Conservation (phyloP, 768 basidiomycete species). For the Cytidiella melzeri region DNA sequence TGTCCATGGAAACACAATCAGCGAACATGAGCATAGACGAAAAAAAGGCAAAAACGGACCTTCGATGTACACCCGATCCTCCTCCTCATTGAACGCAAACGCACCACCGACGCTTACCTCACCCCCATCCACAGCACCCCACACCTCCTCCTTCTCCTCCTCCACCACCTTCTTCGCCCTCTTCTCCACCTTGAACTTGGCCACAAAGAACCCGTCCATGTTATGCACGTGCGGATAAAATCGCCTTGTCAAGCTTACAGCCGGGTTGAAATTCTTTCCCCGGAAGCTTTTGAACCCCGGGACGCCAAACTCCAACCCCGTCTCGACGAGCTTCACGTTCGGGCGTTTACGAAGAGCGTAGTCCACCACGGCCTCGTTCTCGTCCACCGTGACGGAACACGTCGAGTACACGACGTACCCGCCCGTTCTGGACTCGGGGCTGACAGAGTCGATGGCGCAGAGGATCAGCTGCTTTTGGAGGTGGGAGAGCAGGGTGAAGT, state of each 20-base stretch:
- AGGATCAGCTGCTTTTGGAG: conserved; percentile 97
- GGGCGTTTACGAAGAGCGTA: conserved; percentile 95
- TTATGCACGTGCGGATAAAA: conserved; percentile 98
- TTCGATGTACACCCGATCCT: conserved; percentile 60
- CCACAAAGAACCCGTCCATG: conserved; percentile 99
- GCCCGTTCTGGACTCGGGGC: conserved; percentile 83
- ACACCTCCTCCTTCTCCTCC: conserved; percentile 27
- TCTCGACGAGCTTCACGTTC: conserved; percentile 86
- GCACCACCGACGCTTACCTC: conserved; percentile 19
- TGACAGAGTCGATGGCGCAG: conserved; percentile 95
- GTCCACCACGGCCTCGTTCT: conserved; percentile 97
- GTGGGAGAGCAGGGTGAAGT: conserved; percentile 94
- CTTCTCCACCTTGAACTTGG: conserved; percentile 94
- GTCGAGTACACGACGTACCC: conserved; percentile 97
- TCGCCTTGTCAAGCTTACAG: conserved; percentile 73
- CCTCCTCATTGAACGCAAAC: conserved; percentile 28
- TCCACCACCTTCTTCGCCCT: conserved; percentile 43
- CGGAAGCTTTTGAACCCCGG: conserved; percentile 88
- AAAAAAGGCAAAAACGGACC: conserved; percentile 42
- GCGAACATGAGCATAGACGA: background rate
- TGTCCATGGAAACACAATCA: conserved; percentile 35
- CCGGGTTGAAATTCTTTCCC: conserved; percentile 83
- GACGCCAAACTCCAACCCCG: conserved; percentile 88
- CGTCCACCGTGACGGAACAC: conserved; percentile 96
- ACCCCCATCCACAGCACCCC: conserved; percentile 24